Evolutionary conservation across 441 rosid genomes (phyloP).

Genomic region (Arabidopsis hybrid): DNA sequence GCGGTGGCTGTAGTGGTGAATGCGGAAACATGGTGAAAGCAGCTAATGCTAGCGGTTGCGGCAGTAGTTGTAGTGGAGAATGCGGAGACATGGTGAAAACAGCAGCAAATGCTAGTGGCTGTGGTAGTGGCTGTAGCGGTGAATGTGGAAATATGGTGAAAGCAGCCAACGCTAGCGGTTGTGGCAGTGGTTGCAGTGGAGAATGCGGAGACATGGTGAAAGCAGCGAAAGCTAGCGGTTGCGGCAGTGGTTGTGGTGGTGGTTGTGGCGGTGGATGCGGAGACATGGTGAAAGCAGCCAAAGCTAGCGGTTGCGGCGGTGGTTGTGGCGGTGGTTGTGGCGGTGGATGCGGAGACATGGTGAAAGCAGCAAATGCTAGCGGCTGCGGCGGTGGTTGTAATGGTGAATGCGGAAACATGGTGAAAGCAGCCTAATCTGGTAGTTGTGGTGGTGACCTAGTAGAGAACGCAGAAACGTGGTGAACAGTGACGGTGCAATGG

Average conservation of each 20-base stretch:
- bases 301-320: constrained; percentile 40
- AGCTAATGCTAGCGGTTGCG: constrained; percentile 26
- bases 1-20: constrained; percentile 41
- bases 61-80: constrained; percentile 43
- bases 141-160: constrained; percentile 35
- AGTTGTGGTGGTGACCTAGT: constrained; percentile 13
- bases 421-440: constrained; percentile 20
- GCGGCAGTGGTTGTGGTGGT: constrained; percentile 42
- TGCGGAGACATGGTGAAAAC: constrained; percentile 41
- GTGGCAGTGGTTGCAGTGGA: constrained; percentile 46
- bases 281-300: constrained; percentile 25
- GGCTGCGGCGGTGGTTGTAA: constrained; percentile 38
- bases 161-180: constrained; percentile 39
- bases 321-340: constrained; percentile 25
- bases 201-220: constrained; percentile 45
- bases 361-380: constrained; percentile 14
- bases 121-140: constrained; percentile 40
- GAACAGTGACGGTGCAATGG: background rate
- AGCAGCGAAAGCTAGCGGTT: constrained; percentile 33
- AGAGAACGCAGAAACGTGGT: constrained; percentile 26
- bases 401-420: constrained; percentile 36
- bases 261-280: constrained; percentile 45
- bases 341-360: background rate
- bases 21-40: constrained; percentile 39
- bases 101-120: constrained; percentile 35